Conservation (phyloP, 2,329 filamentous ascomycete genomes). For the Dactylellina sp. region DNA sequence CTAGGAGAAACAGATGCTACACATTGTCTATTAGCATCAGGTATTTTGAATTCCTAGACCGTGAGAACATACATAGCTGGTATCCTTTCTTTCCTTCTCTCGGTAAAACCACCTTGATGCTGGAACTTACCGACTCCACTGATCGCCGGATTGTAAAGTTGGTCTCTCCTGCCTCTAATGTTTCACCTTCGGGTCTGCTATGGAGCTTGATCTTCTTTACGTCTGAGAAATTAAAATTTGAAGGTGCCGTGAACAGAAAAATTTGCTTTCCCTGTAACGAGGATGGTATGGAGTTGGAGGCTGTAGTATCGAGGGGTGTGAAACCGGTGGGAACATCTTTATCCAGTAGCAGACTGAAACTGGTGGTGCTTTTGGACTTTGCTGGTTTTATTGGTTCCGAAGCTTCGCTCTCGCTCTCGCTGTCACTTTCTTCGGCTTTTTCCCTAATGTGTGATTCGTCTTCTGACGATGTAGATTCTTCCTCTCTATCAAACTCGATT, state of each 20-base stretch:
- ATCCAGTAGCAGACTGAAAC: conserved; percentile 44
- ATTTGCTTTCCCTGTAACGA: conserved; percentile 49
- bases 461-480: conserved; percentile 18
- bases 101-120: conserved; percentile 45
- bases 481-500: conserved; percentile 19
- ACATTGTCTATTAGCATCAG: conserved; percentile 10
- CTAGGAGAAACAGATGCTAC: conserved; percentile 50
- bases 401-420: conserved; percentile 32
- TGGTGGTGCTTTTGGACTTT: conserved; percentile 10
- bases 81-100: conserved; percentile 58
- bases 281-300: conserved; percentile 31
- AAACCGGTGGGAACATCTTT: conserved; percentile 43
- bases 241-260: conserved; percentile 50
- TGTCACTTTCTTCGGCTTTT: neutral
- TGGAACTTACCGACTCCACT: conserved; percentile 33
- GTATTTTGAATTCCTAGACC: neutral
- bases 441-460: conserved; percentile 13
- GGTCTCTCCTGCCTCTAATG: conserved; percentile 26
- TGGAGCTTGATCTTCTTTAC: conserved; percentile 54
- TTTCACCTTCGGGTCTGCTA: conserved; percentile 43
- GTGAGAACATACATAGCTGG: conserved; percentile 52
- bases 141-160: conserved; percentile 47
- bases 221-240: conserved; percentile 46
- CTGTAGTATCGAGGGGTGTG: conserved; percentile 31
- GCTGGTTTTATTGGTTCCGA: conserved; percentile 21